Conservation (phyloP, 83 land plant genomes). For the Diphasiastrum complanatum region DNA sequence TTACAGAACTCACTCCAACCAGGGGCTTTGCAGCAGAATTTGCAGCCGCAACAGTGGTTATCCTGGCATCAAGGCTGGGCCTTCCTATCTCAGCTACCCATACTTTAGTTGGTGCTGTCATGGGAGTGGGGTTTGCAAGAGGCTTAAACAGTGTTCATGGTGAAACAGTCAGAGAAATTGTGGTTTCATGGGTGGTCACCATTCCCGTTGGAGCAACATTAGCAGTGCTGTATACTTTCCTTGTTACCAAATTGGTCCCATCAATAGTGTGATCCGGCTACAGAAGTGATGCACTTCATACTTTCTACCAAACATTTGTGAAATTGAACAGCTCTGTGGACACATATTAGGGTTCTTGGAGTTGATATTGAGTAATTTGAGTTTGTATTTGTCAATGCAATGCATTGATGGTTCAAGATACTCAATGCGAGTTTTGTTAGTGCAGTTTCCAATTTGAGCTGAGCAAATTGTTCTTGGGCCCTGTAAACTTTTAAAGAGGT, state of each 20-base stretch:
- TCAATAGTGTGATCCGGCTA: conserved; percentile 30
- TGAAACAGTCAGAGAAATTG: conserved; percentile 84
- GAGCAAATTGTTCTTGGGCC: no score
- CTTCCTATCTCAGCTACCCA: conserved; percentile 97
- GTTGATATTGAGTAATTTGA: no score
- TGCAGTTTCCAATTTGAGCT: no score
- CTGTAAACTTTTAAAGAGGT: no score
- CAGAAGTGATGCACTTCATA: no score
- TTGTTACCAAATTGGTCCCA: conserved; percentile 57
- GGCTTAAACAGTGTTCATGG: conserved; percentile 81
- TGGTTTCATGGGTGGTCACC: conserved; percentile 85
- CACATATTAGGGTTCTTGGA: no score
- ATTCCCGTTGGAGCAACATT: conserved; percentile 85
- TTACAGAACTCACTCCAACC: conserved; percentile 94
- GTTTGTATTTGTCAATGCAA: no score
- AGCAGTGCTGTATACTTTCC: conserved; percentile 61
- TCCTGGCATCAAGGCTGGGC: conserved; percentile 85
- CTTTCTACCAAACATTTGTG: no score
- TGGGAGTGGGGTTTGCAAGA: conserved; percentile 98
- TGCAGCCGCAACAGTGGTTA: conserved; percentile 95
- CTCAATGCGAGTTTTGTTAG: no score
- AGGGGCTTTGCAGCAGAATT: conserved; percentile 99
- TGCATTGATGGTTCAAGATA: no score
- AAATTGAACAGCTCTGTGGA: no score
- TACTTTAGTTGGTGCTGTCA: conserved; percentile 95